Evolutionary conservation across 2,329 filamentous ascomycete species (phyloP).

Genomic region (Aspergillus nomiae): DNA sequence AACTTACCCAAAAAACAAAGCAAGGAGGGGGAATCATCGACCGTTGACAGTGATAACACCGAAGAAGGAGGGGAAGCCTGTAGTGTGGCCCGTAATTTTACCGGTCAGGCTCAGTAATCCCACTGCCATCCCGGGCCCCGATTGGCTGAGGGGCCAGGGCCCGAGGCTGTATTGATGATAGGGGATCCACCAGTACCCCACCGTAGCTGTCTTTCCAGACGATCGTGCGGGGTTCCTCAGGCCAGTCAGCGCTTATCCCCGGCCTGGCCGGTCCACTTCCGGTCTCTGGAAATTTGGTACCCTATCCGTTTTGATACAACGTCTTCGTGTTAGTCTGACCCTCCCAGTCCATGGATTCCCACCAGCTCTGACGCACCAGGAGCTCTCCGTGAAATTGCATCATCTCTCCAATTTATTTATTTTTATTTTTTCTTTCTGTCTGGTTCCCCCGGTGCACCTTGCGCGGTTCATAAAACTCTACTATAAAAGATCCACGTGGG

Average conservation of each 20-base stretch:
- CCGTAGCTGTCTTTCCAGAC: background rate
- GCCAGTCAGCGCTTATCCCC: constrained; percentile 3
- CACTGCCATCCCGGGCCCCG: background rate
- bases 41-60: background rate
- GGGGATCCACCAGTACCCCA: background rate
- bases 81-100: background rate
- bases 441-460: background rate
- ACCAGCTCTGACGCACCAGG: background rate
- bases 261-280: background rate
- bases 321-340: background rate
- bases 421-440: background rate
- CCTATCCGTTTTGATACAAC: background rate
- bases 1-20: background rate
- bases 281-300: background rate
- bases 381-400: background rate
- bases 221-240: constrained; percentile 1
- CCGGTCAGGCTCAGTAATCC: background rate
- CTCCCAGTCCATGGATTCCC: background rate
- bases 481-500: background rate
- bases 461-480: background rate
- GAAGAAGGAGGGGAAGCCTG: too few species aligned
- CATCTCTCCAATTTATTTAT: background rate
- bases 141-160: background rate
- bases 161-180: background rate
- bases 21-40: background rate